These are phyloP conservation scores for Oidium heveae DNA, from an alignment of 2,329 filamentous ascomycete genomes.

Conservation along the genomic window DNA sequence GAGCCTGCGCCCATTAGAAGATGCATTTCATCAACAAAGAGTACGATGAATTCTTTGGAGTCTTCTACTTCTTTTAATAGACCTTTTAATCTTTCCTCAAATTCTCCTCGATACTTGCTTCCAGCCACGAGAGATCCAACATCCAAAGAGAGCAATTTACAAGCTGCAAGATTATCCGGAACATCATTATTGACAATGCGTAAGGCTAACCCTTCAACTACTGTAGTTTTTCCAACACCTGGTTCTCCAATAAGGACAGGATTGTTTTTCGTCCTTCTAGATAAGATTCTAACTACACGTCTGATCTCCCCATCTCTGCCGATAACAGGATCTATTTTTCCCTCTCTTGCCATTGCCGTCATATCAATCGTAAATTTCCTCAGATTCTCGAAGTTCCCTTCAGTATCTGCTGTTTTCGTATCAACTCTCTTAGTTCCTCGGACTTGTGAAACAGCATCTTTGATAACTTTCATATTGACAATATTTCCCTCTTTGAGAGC, in stretches of 20 bases:
- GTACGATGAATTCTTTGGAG: constrained; percentile 65
- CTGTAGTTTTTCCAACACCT: constrained; percentile 76
- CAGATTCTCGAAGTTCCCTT: constrained; percentile 80
- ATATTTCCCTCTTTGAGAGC: constrained; percentile 69
- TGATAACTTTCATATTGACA: constrained; percentile 71
- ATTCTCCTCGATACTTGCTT: constrained; percentile 86
- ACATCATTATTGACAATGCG: constrained; percentile 82
- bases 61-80: constrained; percentile 72
- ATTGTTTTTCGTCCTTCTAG: constrained; percentile 68
- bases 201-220: constrained; percentile 71
- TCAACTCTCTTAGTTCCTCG: constrained; percentile 84
- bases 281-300: constrained; percentile 80
- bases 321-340: constrained; percentile 89
- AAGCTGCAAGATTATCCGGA: constrained; percentile 86
- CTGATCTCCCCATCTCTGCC: constrained; percentile 70
- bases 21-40: constrained; percentile 91
- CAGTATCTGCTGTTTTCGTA: constrained; percentile 82
- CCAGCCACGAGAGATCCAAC: constrained; percentile 84
- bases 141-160: constrained; percentile 67
- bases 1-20: constrained; percentile 73
- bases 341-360: constrained; percentile 58
- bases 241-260: constrained; percentile 71
- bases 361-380: constrained; percentile 83
- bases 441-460: constrained; percentile 75
- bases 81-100: constrained; percentile 79